These are phyloP conservation scores for Ambrosia trifida DNA, from an alignment of 129 eudicot genomes.

Conservation along the genomic window DNA sequence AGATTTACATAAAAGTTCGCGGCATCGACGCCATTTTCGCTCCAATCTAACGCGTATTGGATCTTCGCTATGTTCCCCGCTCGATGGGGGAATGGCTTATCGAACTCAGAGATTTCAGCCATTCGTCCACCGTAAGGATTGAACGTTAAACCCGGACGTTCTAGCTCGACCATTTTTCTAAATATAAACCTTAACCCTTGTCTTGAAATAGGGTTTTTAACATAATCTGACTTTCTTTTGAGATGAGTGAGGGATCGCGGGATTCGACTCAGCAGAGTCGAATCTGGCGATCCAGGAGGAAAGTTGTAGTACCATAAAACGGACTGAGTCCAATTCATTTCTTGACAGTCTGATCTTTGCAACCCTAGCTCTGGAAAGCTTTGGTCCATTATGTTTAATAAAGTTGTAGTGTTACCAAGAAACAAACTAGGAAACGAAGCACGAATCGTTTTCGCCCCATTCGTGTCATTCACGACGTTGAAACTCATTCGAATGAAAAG, in stretches of 20 bases:
- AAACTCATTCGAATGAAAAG: constrained; percentile 47
- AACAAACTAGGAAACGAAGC: constrained; percentile 36
- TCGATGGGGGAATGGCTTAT: constrained; percentile 59
- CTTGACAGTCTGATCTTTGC: constrained; percentile 31
- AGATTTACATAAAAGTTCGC: constrained; percentile 16
- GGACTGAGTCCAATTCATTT: constrained; percentile 57
- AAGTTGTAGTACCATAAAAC: constrained; percentile 31
- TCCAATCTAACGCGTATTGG: constrained; percentile 40
- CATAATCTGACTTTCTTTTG: constrained; percentile 55
- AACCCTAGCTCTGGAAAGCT: constrained; percentile 50
- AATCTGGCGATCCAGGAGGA: constrained; percentile 24
- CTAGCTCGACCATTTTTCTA: constrained; percentile 20
- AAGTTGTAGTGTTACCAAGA: constrained; percentile 29
- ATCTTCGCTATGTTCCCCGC: constrained; percentile 51
- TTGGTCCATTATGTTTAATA: constrained; percentile 26
- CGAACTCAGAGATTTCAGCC: constrained; percentile 47
- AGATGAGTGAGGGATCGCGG: constrained; percentile 11
- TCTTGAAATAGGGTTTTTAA: constrained; percentile 42
- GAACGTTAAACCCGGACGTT: constrained; percentile 20
- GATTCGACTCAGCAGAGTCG: constrained; percentile 24
- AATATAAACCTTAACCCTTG: constrained; percentile 37
- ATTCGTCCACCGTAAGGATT: constrained; percentile 62
- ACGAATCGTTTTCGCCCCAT: constrained; percentile 23
- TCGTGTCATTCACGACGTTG: constrained; percentile 25
- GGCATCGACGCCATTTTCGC: neutral